Conservation (phyloP, 768 basidiomycete genomes). For the Steccherinum ochraceum region DNA sequence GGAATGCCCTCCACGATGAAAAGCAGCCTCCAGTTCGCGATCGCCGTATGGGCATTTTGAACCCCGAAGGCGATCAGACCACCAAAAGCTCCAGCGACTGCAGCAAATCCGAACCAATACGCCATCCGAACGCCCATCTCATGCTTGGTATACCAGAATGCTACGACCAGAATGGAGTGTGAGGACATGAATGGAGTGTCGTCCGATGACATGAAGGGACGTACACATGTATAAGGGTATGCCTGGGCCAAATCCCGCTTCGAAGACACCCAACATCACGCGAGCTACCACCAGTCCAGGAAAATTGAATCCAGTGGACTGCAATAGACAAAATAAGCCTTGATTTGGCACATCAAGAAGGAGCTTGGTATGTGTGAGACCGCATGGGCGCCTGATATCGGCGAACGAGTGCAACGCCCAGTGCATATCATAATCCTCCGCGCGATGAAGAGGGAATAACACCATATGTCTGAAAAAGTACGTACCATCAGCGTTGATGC, state of each 20-base stretch:
- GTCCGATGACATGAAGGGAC: slow-evolving; percentile 24
- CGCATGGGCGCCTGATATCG: not conserved
- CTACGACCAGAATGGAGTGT: slow-evolving; percentile 27
- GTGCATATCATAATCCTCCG: no score
- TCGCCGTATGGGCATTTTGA: slow-evolving; percentile 46
- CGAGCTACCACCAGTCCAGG: slow-evolving; percentile 51
- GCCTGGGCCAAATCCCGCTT: slow-evolving; percentile 71
- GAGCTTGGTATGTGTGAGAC: no score
- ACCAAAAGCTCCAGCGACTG: slow-evolving; percentile 79
- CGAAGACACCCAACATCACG: slow-evolving; percentile 67
- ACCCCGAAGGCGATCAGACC: slow-evolving; percentile 81
- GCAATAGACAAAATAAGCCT: not conserved
- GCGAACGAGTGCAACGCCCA: not conserved
- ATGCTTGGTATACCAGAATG: slow-evolving; percentile 69
- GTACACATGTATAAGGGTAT: slow-evolving; percentile 75
- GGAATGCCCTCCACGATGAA: slow-evolving; percentile 78
- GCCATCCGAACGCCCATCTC: slow-evolving; percentile 75
- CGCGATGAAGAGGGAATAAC: no score
- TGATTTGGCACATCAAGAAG: not conserved
- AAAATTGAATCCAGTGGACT: slow-evolving; percentile 61
- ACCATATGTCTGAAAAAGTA: not conserved
- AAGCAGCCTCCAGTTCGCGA: slow-evolving; percentile 54
- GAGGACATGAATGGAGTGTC: not conserved
- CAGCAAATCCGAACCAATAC: slow-evolving; percentile 81
- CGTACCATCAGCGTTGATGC: slow-evolving; percentile 65